Percentiles rank a stretch among this genome's conserved stretches.
These are phyloP conservation scores for Chalara sp. DNA, from an alignment of 2,329 filamentous ascomycete genomes.

Conservation along the genomic window DNA sequence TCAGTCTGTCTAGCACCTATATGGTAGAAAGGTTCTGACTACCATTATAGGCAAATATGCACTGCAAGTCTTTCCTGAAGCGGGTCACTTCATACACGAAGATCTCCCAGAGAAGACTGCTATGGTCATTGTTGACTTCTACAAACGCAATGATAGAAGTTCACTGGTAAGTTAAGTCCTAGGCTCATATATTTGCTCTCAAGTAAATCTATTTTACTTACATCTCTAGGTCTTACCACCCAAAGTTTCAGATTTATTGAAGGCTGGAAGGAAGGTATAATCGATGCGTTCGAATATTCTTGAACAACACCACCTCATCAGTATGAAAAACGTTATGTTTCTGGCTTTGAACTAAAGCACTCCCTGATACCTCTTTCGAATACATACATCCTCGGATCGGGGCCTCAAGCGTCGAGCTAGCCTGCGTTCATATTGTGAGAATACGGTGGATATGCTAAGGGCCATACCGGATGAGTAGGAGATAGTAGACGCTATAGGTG, in stretches of 20 bases:
- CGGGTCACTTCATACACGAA: constrained; percentile 95
- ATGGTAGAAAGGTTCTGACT: constrained; percentile 2
- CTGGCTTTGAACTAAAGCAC: too few relatives aligned
- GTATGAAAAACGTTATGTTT: too few relatives aligned
- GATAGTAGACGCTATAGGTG: too few relatives aligned
- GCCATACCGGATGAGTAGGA: too few relatives aligned
- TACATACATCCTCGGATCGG: too few relatives aligned
- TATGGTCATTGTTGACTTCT: constrained; percentile 80
- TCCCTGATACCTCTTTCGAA: too few relatives aligned
- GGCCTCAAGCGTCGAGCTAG: too few relatives aligned
- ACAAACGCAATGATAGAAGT: constrained; percentile 81
- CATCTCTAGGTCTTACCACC: constrained; percentile 56
- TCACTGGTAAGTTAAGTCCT: constrained; percentile 49
- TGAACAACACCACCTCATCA: too few relatives aligned
- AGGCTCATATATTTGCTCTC: too few relatives aligned
- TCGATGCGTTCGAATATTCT: too few relatives aligned
- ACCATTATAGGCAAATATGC: constrained; percentile 72
- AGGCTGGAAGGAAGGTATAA: constrained; percentile 51
- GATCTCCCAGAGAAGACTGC: constrained; percentile 90
- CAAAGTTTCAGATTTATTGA: constrained; percentile 74
- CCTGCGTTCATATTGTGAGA: too few relatives aligned
- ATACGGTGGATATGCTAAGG: too few relatives aligned
- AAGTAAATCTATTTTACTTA: not conserved
- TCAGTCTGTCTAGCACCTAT: constrained; percentile 29
- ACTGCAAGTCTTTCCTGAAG: constrained; percentile 87